These are phyloP conservation scores for Microsporum canis DNA, from an alignment of 2,329 filamentous ascomycete species.

Conservation along the genomic window DNA sequence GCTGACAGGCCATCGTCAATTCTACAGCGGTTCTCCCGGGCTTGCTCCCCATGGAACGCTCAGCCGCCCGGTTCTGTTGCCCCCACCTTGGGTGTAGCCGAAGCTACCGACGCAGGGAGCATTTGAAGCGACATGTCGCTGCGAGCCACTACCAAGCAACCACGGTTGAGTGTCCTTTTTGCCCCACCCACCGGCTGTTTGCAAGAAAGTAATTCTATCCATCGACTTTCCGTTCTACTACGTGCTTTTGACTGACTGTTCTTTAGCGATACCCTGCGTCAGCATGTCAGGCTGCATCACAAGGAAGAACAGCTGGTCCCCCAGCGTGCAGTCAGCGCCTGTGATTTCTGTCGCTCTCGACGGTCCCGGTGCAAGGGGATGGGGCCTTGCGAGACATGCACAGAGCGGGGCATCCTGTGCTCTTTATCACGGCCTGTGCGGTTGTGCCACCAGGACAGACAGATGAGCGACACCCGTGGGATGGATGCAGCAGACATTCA, in stretches of 20 bases:
- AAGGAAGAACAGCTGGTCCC: slow-evolving; percentile 8
- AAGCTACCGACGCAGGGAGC: slow-evolving; percentile 20
- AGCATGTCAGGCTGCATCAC: slow-evolving; percentile 17
- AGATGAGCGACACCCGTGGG: background rate
- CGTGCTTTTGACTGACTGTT: background rate
- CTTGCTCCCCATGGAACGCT: background rate
- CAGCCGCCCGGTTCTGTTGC: background rate
- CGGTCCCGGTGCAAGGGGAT: slow-evolving; percentile 13
- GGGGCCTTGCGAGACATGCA: slow-evolving; percentile 10
- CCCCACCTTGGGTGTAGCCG: background rate
- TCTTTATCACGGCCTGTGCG: slow-evolving; percentile 6
- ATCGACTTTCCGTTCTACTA: background rate
- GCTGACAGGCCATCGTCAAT: no score
- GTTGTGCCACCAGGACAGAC: background rate
- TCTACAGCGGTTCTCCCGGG: no score
- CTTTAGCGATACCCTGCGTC: slow-evolving; percentile 20
- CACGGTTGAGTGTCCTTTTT: slow-evolving; percentile 12
- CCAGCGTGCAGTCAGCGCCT: slow-evolving; percentile 14
- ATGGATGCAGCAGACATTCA: background rate
- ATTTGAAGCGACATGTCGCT: slow-evolving; percentile 18
- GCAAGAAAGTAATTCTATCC: slow-evolving; percentile 10
- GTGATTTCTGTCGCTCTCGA: slow-evolving; percentile 9
- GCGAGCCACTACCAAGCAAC: slow-evolving; percentile 12
- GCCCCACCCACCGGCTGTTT: slow-evolving; percentile 10
- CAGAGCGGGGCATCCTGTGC: slow-evolving; percentile 7